These are phyloP conservation scores for Chalciporus sp. DNA, from an alignment of 1,284 basidiomycete species.

Conservation along the genomic window DNA sequence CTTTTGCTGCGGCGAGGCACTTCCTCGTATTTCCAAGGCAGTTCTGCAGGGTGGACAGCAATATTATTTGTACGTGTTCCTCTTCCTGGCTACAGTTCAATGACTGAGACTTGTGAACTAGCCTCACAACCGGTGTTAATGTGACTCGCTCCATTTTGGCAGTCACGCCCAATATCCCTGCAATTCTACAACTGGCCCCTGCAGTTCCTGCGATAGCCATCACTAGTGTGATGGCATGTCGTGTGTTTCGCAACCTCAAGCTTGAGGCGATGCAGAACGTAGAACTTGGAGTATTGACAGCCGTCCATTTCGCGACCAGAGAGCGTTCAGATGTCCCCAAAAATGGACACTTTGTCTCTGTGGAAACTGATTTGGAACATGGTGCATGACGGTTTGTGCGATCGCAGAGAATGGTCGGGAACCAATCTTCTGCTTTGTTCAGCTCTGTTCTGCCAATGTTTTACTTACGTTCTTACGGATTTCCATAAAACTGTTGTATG, in stretches of 20 bases:
- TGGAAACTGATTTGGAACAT: conserved; percentile 2
- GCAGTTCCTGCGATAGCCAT: conserved; percentile 30
- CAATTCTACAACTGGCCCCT: conserved; percentile 18
- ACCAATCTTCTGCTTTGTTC: neutral
- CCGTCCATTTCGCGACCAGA: conserved; percentile 21
- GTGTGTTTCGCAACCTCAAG: conserved; percentile 38
- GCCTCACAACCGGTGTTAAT: conserved; percentile 28
- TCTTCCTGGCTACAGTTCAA: neutral
- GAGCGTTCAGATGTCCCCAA: conserved; percentile 5
- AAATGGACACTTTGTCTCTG: neutral
- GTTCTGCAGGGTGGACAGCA: conserved; percentile 33
- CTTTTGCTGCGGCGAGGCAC: conserved; percentile 8
- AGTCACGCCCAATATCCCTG: conserved; percentile 6
- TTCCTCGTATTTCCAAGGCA: conserved; percentile 31
- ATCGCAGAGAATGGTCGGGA: neutral
- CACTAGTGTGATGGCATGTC: conserved; percentile 35
- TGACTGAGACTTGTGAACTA: conserved; percentile 3
- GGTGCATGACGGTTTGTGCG: neutral
- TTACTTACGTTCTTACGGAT: neutral
- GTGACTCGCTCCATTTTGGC: conserved; percentile 8
- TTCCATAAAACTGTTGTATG: neutral
- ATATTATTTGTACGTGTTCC: conserved; percentile 31
- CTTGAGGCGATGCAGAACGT: conserved; percentile 12
- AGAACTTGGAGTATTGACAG: conserved; percentile 15
- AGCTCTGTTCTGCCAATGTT: neutral